Conservation (phyloP, 495 filamentous ascomycete species). For the Penicillium silybi region DNA sequence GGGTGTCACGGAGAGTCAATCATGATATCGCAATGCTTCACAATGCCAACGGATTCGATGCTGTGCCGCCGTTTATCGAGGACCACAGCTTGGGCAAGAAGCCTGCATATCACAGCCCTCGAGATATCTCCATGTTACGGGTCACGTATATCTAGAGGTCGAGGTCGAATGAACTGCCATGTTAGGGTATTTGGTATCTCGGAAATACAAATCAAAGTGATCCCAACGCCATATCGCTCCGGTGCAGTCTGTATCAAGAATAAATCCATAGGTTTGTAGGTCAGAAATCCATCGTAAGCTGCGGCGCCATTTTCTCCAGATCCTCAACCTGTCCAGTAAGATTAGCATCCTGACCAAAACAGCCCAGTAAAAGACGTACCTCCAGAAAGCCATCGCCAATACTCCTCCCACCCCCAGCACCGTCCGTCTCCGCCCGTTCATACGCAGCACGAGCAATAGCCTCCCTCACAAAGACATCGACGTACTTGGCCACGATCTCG, state of each 20-base stretch:
- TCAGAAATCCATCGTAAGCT: slow-evolving; percentile 84
- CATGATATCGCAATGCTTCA: slow-evolving; percentile 25
- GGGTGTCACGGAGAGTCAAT: slow-evolving; percentile 22
- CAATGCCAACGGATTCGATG: slow-evolving; percentile 23
- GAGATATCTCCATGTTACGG: slow-evolving; percentile 22
- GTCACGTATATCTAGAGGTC: slow-evolving; percentile 10
- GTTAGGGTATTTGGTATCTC: slow-evolving; percentile 3
- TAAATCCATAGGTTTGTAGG: neutral
- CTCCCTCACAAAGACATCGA: slow-evolving; percentile 90
- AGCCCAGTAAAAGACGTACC: slow-evolving; percentile 44
- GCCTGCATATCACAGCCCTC: slow-evolving; percentile 19
- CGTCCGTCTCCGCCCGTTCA: slow-evolving; percentile 53
- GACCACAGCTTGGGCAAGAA: slow-evolving; percentile 21
- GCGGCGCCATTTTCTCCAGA: slow-evolving; percentile 85
- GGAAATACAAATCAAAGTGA: neutral
- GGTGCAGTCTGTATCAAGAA: neutral
- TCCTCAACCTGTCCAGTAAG: slow-evolving; percentile 48
- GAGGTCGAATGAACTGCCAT: neutral
- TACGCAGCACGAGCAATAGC: slow-evolving; percentile 77
- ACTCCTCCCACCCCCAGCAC: slow-evolving; percentile 22
- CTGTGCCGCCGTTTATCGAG: slow-evolving; percentile 23
- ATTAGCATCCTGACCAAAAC: slow-evolving; percentile 7
- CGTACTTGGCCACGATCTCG: slow-evolving; percentile 73
- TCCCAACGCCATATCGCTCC: slow-evolving; percentile 12
- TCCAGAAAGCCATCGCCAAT: slow-evolving; percentile 64